Conservation (phyloP, 768 basidiomycete genomes). For the Kwoniella botswanensis region DNA sequence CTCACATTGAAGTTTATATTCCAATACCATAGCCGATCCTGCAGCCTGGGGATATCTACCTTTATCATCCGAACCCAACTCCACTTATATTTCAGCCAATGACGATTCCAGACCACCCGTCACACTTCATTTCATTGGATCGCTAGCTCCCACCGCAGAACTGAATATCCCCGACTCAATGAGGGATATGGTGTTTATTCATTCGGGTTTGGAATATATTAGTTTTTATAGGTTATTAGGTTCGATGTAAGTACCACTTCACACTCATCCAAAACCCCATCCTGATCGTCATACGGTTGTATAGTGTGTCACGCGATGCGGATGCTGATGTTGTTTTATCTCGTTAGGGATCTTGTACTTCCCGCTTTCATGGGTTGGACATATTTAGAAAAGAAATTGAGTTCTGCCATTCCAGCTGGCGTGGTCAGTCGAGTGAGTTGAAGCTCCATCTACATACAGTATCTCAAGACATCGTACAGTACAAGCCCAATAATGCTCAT, state of each 20-base stretch:
- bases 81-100: constrained; percentile 7
- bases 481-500: no score
- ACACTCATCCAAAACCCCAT: neutral
- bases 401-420: constrained; percentile 27
- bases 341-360: constrained; percentile 23
- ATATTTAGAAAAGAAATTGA: constrained; percentile 26
- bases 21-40: constrained; percentile 12
- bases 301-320: no score
- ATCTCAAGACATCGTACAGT: neutral
- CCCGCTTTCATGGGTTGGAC: constrained; percentile 27
- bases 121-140: constrained; percentile 21
- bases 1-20: no score
- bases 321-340: neutral
- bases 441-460: no score
- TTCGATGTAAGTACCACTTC: constrained; percentile 19
- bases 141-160: constrained; percentile 4
- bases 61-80: constrained; percentile 8
- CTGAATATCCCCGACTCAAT: constrained; percentile 21
- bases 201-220: constrained; percentile 21
- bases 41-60: constrained; percentile 19
- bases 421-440: constrained; percentile 3
- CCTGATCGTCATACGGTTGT: no score
- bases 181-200: constrained; percentile 19
- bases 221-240: constrained; percentile 27
- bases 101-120: constrained; percentile 20